phyloP scores from a whole-genome alignment of 2,329 filamentous ascomycete species.

The Chaetomiaceae sp. region DNA sequence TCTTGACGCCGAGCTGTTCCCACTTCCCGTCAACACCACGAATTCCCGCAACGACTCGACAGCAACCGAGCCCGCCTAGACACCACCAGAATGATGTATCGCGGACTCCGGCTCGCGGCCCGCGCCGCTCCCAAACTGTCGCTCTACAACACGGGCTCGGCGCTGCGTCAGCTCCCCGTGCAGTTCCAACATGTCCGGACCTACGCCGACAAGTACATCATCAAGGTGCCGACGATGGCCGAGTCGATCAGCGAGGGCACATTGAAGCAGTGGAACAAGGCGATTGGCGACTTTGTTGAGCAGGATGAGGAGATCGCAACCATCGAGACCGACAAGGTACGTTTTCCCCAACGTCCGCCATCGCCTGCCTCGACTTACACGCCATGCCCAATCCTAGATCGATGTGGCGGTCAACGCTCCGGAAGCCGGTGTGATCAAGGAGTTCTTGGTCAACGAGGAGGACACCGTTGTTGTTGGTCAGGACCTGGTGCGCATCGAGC shows the following conservation, averaged over 20 bases:
- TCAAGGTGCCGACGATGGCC: constrained; percentile 97
- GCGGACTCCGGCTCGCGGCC: constrained; percentile 26
- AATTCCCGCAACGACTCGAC: constrained; percentile 17
- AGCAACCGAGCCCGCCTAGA: not conserved
- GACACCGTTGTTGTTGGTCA: constrained; percentile 94
- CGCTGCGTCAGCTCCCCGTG: constrained; percentile 39
- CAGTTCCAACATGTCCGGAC: constrained; percentile 55
- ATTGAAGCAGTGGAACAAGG: constrained; percentile 88
- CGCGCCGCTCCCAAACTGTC: constrained; percentile 25
- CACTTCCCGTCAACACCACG: too few species aligned
- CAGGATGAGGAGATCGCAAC: constrained; percentile 97
- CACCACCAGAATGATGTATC: constrained; percentile 24
- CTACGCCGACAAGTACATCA: constrained; percentile 74
- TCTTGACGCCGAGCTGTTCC: constrained; percentile 8
- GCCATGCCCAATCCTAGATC: constrained; percentile 53
- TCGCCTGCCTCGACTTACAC: constrained; percentile 1
- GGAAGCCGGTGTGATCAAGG: constrained; percentile 83
- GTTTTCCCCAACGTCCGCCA: not conserved
- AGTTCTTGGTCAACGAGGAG: constrained; percentile 87
- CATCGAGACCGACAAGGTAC: constrained; percentile 97
- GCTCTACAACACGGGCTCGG: constrained; percentile 20
- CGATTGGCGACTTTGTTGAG: constrained; percentile 90
- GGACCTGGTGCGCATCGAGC: constrained; percentile 79
- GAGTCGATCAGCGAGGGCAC: constrained; percentile 98
- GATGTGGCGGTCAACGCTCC: constrained; percentile 96